Evolutionary conservation across 2,329 filamentous ascomycete genomes (phyloP).

Genomic region (Lachnellula hyalina): DNA sequence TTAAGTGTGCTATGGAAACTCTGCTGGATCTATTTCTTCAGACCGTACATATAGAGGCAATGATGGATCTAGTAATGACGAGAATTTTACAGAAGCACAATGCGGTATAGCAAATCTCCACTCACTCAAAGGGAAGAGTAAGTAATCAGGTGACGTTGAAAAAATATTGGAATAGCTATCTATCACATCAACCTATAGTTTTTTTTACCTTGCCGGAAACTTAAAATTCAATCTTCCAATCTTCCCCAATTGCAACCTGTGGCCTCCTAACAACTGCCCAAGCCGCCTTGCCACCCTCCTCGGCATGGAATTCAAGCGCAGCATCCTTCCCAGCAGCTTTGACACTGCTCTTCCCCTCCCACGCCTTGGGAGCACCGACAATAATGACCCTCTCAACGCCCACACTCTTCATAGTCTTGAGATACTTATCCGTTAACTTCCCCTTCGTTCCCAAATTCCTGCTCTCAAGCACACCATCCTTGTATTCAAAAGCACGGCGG

Average conservation of each 20-base stretch:
- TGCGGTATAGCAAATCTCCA: too few species aligned
- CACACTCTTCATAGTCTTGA: constrained; percentile 74
- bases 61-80: too few species aligned
- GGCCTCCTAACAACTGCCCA: constrained; percentile 63
- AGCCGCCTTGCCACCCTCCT: constrained; percentile 48
- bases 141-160: background rate
- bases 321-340: constrained; percentile 51
- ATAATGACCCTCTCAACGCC: constrained; percentile 79
- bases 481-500: constrained; percentile 71
- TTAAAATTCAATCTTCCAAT: constrained; percentile 47
- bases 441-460: constrained; percentile 56
- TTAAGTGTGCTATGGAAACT: too few species aligned
- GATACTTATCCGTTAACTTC: constrained; percentile 64
- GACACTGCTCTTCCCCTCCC: constrained; percentile 60
- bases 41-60: too few species aligned
- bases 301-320: constrained; percentile 54
- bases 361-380: constrained; percentile 69
- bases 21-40: too few species aligned
- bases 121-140: background rate
- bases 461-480: constrained; percentile 56
- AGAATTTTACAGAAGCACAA: too few species aligned
- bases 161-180: background rate
- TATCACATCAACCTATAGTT: background rate
- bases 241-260: constrained; percentile 52
- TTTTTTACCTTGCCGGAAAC: background rate